These are phyloP conservation scores for Apophysomyces trapeziformis DNA, from an alignment of 371 early-diverging fungal genomes.

Conservation along the genomic window DNA sequence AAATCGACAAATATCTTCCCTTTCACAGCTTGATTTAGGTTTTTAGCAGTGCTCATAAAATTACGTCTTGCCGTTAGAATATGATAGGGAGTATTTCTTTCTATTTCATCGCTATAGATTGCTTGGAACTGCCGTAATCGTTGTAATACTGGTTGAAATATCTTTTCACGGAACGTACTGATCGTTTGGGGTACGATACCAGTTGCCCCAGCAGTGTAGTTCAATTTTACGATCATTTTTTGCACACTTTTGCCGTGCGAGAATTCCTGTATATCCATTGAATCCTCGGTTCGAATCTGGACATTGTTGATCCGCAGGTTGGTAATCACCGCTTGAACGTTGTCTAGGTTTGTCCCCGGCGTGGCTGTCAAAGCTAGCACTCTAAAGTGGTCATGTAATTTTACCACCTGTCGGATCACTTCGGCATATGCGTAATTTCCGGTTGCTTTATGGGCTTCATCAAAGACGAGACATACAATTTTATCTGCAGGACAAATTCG, in stretches of 20 bases:
- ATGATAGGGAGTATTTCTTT: conserved; percentile 44
- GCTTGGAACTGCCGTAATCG: conserved; percentile 53
- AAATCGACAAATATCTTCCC: conserved; percentile 47
- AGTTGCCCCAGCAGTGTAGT: conserved; percentile 59
- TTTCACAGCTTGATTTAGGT: conserved; percentile 28
- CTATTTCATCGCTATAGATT: conserved; percentile 44
- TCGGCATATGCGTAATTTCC: conserved; percentile 86
- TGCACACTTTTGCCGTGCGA: conserved; percentile 72
- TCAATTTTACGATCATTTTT: conserved; percentile 65
- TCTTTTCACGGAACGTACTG: conserved; percentile 31
- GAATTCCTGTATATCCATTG: conserved; percentile 79
- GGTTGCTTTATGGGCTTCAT: conserved; percentile 92
- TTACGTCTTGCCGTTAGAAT: conserved; percentile 49
- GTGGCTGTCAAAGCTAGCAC: conserved; percentile 92
- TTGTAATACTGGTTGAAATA: conserved; percentile 52
- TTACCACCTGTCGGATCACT: conserved; percentile 63
- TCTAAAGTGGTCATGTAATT: conserved; percentile 65
- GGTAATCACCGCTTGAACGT: conserved; percentile 79
- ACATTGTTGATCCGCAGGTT: conserved; percentile 80
- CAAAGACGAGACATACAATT: conserved; percentile 81
- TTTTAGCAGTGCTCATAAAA: conserved; percentile 36
- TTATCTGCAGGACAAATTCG: conserved; percentile 58
- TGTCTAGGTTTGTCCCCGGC: conserved; percentile 75
- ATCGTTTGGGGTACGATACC: conserved; percentile 39
- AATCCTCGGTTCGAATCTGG: conserved; percentile 91